phyloP scores from a whole-genome alignment of 345 rosid genomes.

The Rubroshorea leprosula region DNA sequence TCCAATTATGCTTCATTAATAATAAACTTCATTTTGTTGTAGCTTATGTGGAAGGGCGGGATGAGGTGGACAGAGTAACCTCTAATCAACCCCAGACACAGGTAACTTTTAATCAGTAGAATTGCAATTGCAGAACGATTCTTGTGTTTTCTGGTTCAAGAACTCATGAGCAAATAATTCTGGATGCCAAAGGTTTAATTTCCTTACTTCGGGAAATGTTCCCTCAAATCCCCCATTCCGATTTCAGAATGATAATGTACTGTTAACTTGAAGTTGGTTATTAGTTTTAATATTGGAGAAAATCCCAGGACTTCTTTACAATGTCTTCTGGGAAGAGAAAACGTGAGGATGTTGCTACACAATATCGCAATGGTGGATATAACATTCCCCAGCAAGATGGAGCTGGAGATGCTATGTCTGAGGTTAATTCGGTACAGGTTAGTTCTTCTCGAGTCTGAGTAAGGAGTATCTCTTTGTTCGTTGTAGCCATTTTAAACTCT shows the following conservation, averaged over 20 bases:
- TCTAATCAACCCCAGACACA: constrained; percentile 71
- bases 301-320: constrained; percentile 78
- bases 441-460: no score
- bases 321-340: constrained; percentile 79
- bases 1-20: constrained; percentile 15
- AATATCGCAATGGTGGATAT: constrained; percentile 75
- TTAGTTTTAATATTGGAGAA: constrained; percentile 24
- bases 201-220: constrained; percentile 5
- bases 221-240: constrained; percentile 8
- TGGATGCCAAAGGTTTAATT: constrained; percentile 8
- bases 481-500: no score
- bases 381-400: constrained; percentile 99
- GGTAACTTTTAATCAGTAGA: constrained; percentile 38
- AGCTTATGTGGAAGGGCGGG: constrained; percentile 89
- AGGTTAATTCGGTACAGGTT: constrained; percentile 33
- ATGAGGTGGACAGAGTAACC: constrained; percentile 73
- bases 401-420: constrained; percentile 53
- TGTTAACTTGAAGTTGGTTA: constrained; percentile 12
- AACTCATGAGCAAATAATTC: constrained; percentile 6
- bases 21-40: constrained; percentile 13
- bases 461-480: no score
- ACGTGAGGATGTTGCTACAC: constrained; percentile 72
- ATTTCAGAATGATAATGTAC: constrained; percentile 10
- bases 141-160: constrained; percentile 13
- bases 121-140: constrained; percentile 11